Evolutionary conservation across 345 rosid genomes (phyloP).

Genomic region (Pugionium dolabratum): DNA sequence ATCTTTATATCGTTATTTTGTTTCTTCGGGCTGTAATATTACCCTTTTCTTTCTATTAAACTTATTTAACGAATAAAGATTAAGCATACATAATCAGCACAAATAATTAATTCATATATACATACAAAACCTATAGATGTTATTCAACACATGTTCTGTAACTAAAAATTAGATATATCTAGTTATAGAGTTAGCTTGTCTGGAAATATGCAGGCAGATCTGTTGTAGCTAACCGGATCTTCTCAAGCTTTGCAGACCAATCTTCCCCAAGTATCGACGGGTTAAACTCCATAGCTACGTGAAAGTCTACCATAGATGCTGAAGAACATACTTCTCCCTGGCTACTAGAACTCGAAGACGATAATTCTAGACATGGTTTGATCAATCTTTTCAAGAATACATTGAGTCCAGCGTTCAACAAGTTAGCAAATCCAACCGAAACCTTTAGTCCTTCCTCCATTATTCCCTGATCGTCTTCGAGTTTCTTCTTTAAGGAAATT

Average conservation of each 20-base stretch:
- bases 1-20: not conserved
- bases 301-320: conserved; percentile 54
- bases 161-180: conserved; percentile 27
- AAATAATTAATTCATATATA: conserved; percentile 15
- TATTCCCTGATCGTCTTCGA: conserved; percentile 48
- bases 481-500: conserved; percentile 51
- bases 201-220: conserved; percentile 33
- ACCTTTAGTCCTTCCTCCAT: conserved; percentile 55
- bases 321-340: conserved; percentile 27
- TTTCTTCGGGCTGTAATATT: not conserved
- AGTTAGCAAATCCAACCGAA: conserved; percentile 54
- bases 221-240: conserved; percentile 41
- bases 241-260: conserved; percentile 61
- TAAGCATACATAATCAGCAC: not conserved
- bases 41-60: not conserved
- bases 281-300: conserved; percentile 58
- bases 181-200: conserved; percentile 28
- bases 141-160: conserved; percentile 25
- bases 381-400: conserved; percentile 63
- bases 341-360: conserved; percentile 47
- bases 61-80: not conserved
- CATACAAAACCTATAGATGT: conserved; percentile 23
- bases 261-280: conserved; percentile 58
- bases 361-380: conserved; percentile 61
- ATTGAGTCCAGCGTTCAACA: conserved; percentile 60